Base-by-base conservation (phyloP, 2,329 filamentous ascomycete genomes). In the Trichocomaceae sp. region DNA sequence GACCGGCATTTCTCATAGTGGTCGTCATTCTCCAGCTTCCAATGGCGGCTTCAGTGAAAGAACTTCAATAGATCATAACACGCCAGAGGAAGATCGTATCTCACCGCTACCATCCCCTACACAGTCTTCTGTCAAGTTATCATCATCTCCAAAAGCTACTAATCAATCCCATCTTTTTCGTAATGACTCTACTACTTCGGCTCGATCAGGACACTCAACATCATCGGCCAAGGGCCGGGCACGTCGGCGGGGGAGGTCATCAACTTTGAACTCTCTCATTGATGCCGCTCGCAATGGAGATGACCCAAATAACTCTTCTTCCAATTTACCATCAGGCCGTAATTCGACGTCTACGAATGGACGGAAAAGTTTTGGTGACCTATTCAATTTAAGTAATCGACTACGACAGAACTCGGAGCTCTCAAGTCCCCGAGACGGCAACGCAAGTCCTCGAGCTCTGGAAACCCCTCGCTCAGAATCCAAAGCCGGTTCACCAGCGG, bases 291-390 rank as follows among this genome's bases (percentile, higher is more conserved):
- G 86, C 0, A 83, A 84, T 52, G 88, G 90, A 58, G 83, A 86
- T 33, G 83, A 85, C 52, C 79, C 87, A 5, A 41, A 35, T 26
- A 51, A 51, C 22, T 77, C 83, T 6, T 83, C 86, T 2, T 84
- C 84, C 3, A 81, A 82, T 22, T 72, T 83, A n/a, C 66, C 70
- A 9, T 73, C 71, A 2, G 78, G 75, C 3, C 80, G 90, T 50
- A 91, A 84, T 5, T 96, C 91, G 1, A 89, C 86, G 1, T 96
- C 90, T 0, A 92, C 86, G 0, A 79, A 75, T n/a, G 90, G 91
- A 5, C 83, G 93, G 53, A 93, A 91, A 71, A 97, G 92, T 71
- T 90, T 99, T 63, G 90, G 91, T 52, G 93, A 96, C 61, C 76
- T 97, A 19, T 84, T 99, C 63, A 86, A 83, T 13, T 75, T 96